A percentile compares a stretch with the other conserved stretches of the same genome.
These are phyloP conservation scores for Orychophragmus violaceus DNA, from an alignment of 345 rosid species.

Conservation along the genomic window DNA sequence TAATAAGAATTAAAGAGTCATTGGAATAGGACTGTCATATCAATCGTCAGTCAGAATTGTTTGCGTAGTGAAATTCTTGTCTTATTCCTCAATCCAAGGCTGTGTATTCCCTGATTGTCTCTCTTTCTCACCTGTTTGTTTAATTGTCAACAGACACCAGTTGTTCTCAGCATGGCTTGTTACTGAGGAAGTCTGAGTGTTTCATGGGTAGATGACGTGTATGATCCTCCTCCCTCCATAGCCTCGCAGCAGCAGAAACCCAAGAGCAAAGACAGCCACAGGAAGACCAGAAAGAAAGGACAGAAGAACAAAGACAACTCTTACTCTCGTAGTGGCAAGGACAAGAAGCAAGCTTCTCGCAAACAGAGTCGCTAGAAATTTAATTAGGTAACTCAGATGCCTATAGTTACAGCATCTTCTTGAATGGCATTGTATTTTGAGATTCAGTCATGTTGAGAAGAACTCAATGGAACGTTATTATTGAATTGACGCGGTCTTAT, in stretches of 20 bases:
- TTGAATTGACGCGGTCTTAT: neutral
- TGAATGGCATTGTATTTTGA: slow-evolving; percentile 3
- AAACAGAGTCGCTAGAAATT: slow-evolving; percentile 30
- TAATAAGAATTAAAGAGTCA: neutral
- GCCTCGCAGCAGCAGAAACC: slow-evolving; percentile 54
- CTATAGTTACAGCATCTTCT: slow-evolving; percentile 57
- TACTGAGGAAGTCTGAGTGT: slow-evolving; percentile 45
- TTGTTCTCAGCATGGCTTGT: slow-evolving; percentile 47
- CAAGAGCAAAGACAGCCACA: slow-evolving; percentile 47
- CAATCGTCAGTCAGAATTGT: neutral
- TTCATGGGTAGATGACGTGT: slow-evolving; percentile 85
- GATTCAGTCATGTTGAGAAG: neutral
- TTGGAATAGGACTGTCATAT: neutral
- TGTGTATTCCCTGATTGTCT: neutral
- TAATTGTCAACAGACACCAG: slow-evolving; percentile 22
- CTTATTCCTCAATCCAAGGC: neutral
- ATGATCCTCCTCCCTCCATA: slow-evolving; percentile 76
- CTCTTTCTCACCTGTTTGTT: slow-evolving; percentile 6
- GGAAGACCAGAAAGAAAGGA: slow-evolving; percentile 70
- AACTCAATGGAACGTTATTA: neutral
- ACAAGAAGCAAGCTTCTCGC: slow-evolving; percentile 56
- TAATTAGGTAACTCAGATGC: slow-evolving; percentile 38
- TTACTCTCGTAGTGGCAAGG: slow-evolving; percentile 43
- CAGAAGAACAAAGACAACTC: slow-evolving; percentile 54
- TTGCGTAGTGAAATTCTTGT: neutral